These are phyloP conservation scores for Mortierella claussenii DNA, from an alignment of 192 early-diverging fungal species.

Conservation along the genomic window DNA sequence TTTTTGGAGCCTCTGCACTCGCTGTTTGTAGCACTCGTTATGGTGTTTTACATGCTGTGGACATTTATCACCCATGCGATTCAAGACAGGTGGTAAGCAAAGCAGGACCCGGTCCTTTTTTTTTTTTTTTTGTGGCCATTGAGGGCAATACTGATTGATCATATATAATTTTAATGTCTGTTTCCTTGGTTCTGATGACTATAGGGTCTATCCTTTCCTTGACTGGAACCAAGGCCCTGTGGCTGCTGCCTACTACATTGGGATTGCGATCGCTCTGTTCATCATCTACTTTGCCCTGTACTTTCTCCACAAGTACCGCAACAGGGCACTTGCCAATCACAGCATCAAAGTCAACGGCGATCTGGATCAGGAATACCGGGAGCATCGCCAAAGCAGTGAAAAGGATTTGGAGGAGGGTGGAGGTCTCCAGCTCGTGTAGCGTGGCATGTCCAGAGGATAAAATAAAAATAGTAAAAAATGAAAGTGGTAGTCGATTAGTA, in stretches of 20 bases:
- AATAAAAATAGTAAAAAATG: not conserved
- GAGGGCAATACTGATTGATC: not conserved
- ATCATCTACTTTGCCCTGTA: conserved; percentile 30
- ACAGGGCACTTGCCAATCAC: conserved; percentile 9
- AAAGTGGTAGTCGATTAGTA: too few species aligned
- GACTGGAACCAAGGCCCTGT: conserved; percentile 33
- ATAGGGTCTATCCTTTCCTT: conserved; percentile 51
- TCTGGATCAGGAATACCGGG: conserved; percentile 21
- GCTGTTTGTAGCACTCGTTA: conserved; percentile 27
- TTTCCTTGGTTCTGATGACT: not conserved
- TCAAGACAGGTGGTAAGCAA: conserved; percentile 24
- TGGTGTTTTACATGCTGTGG: conserved; percentile 46
- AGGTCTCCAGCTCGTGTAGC: not conserved
- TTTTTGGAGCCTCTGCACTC: conserved; percentile 37
- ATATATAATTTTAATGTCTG: not conserved
- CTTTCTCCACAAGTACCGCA: conserved; percentile 41
- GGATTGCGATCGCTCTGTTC: conserved; percentile 21
- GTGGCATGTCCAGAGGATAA: too few species aligned
- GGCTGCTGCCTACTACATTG: conserved; percentile 29
- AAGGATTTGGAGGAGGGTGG: conserved; percentile 9
- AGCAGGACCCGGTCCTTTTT: not conserved
- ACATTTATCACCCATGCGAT: conserved; percentile 32
- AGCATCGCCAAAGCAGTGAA: not conserved
- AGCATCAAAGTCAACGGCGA: conserved; percentile 24
- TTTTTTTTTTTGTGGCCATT: too few species aligned